These are phyloP conservation scores for Candida nemodendra DNA, from an alignment of 805 yeast species.

Conservation along the genomic window DNA sequence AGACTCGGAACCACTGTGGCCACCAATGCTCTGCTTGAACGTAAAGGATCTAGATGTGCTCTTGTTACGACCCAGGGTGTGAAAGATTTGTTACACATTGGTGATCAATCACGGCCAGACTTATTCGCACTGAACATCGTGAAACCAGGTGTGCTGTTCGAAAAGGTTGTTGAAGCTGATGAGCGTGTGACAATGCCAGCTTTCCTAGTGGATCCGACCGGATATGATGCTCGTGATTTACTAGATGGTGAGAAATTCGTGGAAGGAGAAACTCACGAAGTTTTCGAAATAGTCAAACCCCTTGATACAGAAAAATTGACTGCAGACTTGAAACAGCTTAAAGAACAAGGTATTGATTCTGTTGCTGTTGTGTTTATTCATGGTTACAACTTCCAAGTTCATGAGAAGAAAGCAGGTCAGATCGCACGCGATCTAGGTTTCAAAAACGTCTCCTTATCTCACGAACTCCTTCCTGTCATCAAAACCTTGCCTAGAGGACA, in stretches of 20 bases:
- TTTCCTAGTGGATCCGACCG: slow-evolving; percentile 24
- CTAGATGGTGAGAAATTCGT: slow-evolving; percentile 30
- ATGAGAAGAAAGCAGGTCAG: slow-evolving; percentile 34
- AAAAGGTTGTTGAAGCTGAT: slow-evolving; percentile 20
- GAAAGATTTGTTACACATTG: slow-evolving; percentile 32
- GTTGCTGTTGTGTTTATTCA: slow-evolving; percentile 37
- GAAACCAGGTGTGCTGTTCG: slow-evolving; percentile 23
- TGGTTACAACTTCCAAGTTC: slow-evolving; percentile 38
- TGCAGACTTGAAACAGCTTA: slow-evolving; percentile 25
- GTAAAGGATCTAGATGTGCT: slow-evolving; percentile 22
- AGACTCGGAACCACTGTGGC: slow-evolving; percentile 30
- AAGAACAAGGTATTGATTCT: slow-evolving; percentile 30
- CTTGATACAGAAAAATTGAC: slow-evolving; percentile 25
- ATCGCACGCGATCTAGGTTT: slow-evolving; percentile 50
- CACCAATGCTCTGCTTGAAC: slow-evolving; percentile 25
- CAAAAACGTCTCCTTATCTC: slow-evolving; percentile 36
- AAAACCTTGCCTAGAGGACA: slow-evolving; percentile 41
- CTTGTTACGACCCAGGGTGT: slow-evolving; percentile 32
- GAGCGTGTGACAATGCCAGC: slow-evolving; percentile 26
- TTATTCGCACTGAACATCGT: slow-evolving; percentile 19
- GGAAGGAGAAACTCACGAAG: slow-evolving; percentile 38
- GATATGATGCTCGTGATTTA: slow-evolving; percentile 12
- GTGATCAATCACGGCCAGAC: slow-evolving; percentile 33
- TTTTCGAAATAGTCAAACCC: slow-evolving; percentile 37
- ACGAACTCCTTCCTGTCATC: slow-evolving; percentile 37